Conservation (phyloP, 2,329 filamentous ascomycete species). For the Alternaria arborescens region DNA sequence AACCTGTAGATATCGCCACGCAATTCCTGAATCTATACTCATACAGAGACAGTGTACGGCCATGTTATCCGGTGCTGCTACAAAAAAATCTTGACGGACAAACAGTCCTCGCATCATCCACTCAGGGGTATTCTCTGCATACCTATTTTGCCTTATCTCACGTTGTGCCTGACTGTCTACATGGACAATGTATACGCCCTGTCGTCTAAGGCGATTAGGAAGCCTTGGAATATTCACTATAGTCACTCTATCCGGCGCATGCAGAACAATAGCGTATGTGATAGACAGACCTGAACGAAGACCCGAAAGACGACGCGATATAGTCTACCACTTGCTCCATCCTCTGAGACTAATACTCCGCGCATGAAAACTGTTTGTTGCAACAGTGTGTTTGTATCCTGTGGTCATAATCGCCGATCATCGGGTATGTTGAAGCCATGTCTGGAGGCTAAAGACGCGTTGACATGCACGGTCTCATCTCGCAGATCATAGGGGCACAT, state of each 20-base stretch:
- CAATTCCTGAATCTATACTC: background rate
- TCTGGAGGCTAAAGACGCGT: background rate
- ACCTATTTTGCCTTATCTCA: background rate
- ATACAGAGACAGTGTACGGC: background rate
- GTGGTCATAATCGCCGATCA: background rate
- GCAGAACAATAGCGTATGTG: background rate
- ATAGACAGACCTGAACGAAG: background rate
- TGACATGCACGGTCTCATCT: background rate
- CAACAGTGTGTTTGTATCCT: background rate
- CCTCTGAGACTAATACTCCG: background rate
- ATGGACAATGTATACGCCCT: background rate
- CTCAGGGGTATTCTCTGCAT: constrained; percentile 11
- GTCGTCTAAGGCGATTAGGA: background rate
- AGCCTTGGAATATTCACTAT: background rate
- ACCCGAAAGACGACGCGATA: background rate
- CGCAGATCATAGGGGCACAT: background rate
- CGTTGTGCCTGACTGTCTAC: background rate
- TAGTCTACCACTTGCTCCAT: background rate
- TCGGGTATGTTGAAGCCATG: background rate
- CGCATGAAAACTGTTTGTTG: background rate
- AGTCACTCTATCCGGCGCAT: background rate
- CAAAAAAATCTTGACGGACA: background rate
- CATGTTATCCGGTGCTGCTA: background rate
- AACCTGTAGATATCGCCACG: background rate
- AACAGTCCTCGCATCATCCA: background rate